Evolutionary conservation across 495 filamentous ascomycete genomes (phyloP), one percentile per base, ranked within the genome.

Genomic region (Filosporella fistucella): DNA sequence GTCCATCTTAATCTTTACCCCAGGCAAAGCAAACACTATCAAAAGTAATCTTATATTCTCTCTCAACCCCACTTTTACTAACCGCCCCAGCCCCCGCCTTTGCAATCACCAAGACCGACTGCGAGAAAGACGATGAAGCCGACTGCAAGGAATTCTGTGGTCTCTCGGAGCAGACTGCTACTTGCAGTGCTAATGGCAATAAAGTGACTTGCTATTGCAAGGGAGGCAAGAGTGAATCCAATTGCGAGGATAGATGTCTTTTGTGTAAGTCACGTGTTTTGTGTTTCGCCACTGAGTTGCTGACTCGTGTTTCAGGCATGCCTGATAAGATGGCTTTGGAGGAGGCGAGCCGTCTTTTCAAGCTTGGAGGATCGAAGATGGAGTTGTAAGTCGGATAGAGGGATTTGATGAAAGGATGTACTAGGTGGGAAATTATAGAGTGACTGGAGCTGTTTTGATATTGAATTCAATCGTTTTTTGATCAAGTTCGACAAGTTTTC

Each of bases 211-310:
- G 45, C 24, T 47, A 28, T 22, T 47, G 45, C 45, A 47, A 47
- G 45, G 45, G 45, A 24, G 45, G 45, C 28, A 47, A 47, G 45
- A 40, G 25, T 24, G 45, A 39, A 14, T 39, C 45, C 14, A 47
- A 47, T 24, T 47, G 45, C 45, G 45, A 47, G 16, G 45, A 47
- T 33, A 38, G 45, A 47, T 47, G 45, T 40, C 30, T 47, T n/a
- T 39, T 47, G 23, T 47, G 45, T 47, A 47, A 23, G 45, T 47
- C 45, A 47, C 35, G 45, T 47, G 45, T 8, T 13, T 16, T n/a
- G 5, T 16, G 18, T 35, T 12, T 35, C 13, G n/a, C n/a, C 23
- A 10, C 44, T 37, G 23, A 14, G 10, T 13, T 35, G 20, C 21
- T 1, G 40, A 8, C 24, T 16, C 21, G 8, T 17, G 14, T 1